Percentiles rank a stretch among this genome's conserved stretches.
These are phyloP conservation scores for Kickxella alabastrina DNA, from an alignment of 192 early-diverging fungal genomes.

Conservation along the genomic window DNA sequence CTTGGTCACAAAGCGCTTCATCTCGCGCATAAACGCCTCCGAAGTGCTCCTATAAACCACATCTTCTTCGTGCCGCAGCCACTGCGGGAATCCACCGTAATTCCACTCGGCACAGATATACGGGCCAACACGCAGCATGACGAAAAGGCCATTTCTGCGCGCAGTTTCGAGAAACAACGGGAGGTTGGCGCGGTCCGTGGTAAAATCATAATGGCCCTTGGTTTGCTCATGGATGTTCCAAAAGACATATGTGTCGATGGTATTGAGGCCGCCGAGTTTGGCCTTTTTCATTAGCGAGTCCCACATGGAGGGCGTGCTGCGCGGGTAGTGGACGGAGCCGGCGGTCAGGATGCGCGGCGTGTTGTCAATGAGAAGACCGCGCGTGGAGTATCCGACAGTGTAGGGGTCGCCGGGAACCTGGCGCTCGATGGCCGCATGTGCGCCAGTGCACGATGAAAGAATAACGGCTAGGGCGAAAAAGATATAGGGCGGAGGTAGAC, in stretches of 20 bases:
- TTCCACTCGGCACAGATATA: conserved; percentile 62
- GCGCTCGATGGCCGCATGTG: not conserved
- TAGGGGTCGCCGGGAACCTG: conserved; percentile 30
- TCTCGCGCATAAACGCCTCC: conserved; percentile 42
- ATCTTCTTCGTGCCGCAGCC: conserved; percentile 52
- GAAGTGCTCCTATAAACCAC: conserved; percentile 54
- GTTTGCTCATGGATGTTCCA: conserved; percentile 62
- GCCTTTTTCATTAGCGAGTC: conserved; percentile 51
- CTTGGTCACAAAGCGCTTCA: conserved; percentile 49
- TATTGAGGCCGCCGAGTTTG: conserved; percentile 54
- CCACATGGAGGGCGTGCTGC: conserved; percentile 58
- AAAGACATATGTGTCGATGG: conserved; percentile 65
- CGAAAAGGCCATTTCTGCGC: conserved; percentile 48
- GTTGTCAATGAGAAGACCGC: conserved; percentile 40
- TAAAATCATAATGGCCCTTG: conserved; percentile 56
- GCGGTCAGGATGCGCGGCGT: conserved; percentile 38
- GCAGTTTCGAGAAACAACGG: conserved; percentile 53
- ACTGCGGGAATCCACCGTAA: conserved; percentile 59
- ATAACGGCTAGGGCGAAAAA: not conserved
- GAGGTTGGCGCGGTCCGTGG: conserved; percentile 53
- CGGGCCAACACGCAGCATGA: conserved; percentile 59
- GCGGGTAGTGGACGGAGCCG: conserved; percentile 60
- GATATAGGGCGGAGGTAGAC: not conserved
- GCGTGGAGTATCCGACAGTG: conserved; percentile 27
- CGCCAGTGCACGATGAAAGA: not conserved